phyloP scores from a whole-genome alignment of 352 stramenopile genomes.

The Phytophthora constricta region DNA sequence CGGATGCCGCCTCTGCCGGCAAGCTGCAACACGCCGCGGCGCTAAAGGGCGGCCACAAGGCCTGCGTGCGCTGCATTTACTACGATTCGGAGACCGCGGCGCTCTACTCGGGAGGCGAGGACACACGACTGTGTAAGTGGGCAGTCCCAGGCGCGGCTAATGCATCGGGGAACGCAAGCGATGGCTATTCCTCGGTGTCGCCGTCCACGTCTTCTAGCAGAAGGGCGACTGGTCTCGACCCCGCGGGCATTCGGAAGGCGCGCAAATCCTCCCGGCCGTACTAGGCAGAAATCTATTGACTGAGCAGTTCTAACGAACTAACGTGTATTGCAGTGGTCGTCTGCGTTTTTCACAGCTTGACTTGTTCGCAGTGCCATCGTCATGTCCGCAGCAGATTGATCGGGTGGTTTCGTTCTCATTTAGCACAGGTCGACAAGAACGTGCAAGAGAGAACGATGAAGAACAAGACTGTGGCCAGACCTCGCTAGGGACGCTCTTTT shows the following conservation, averaged over 20 bases:
- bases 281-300: constrained; percentile 38
- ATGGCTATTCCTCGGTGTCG: constrained; percentile 6
- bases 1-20: constrained; percentile 39
- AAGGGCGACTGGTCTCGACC: constrained; percentile 45
- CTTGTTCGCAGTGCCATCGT: neutral
- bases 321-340: constrained; percentile 9
- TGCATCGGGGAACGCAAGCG: neutral
- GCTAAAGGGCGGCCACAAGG: constrained; percentile 80
- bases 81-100: constrained; percentile 59
- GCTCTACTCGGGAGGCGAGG: constrained; percentile 87
- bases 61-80: constrained; percentile 81
- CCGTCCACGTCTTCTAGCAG: constrained; percentile 24
- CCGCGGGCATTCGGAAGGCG: constrained; percentile 68
- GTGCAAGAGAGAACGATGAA: too few relatives aligned
- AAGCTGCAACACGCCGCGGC: constrained; percentile 61
- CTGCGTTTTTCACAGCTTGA: constrained; percentile 1
- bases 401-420: neutral
- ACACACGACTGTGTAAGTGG: constrained; percentile 89
- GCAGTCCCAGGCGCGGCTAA: constrained; percentile 10
- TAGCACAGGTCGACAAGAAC: neutral
- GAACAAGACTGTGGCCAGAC: too few relatives aligned
- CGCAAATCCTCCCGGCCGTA: constrained; percentile 80
- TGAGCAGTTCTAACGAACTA: constrained; percentile 12
- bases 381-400: constrained; percentile 1
- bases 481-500: too few relatives aligned